Conservation (phyloP, 306 rosid species). For the Mucuna pruriens region DNA sequence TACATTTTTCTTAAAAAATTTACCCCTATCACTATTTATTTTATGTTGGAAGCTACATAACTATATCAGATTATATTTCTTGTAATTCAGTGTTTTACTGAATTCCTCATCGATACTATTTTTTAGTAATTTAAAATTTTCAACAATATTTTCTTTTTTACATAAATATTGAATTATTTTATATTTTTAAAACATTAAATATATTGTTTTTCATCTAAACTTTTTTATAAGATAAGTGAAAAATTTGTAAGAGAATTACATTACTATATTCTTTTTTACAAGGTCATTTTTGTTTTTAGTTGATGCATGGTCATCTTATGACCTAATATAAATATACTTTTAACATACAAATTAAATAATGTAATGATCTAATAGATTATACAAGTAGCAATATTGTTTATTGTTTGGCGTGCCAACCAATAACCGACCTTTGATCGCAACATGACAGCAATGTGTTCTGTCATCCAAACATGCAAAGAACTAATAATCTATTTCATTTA, state of each 20-base stretch:
- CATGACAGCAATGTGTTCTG: neutral
- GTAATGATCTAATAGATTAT: neutral
- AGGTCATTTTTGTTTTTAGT: too few relatives aligned
- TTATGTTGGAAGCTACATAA: neutral
- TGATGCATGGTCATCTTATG: neutral
- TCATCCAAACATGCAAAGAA: neutral
- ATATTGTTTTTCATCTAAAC: too few relatives aligned
- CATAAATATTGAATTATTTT: too few relatives aligned
- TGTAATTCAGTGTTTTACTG: neutral
- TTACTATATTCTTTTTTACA: too few relatives aligned
- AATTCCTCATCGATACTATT: neutral
- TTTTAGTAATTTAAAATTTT: too few relatives aligned
- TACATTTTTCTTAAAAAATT: too few relatives aligned
- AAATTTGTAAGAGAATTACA: too few relatives aligned
- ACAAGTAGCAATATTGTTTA: neutral
- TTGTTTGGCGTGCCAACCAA: neutral
- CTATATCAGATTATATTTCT: too few relatives aligned
- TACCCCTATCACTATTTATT: too few relatives aligned
- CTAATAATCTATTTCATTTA: neutral
- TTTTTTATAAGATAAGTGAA: too few relatives aligned
- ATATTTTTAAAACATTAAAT: too few relatives aligned
- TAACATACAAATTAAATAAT: neutral
- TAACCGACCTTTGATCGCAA: neutral
- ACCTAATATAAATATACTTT: neutral
- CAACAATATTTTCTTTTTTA: too few relatives aligned